phyloP scores from a whole-genome alignment of 495 filamentous ascomycete genomes.

The Neurospora sp. region DNA sequence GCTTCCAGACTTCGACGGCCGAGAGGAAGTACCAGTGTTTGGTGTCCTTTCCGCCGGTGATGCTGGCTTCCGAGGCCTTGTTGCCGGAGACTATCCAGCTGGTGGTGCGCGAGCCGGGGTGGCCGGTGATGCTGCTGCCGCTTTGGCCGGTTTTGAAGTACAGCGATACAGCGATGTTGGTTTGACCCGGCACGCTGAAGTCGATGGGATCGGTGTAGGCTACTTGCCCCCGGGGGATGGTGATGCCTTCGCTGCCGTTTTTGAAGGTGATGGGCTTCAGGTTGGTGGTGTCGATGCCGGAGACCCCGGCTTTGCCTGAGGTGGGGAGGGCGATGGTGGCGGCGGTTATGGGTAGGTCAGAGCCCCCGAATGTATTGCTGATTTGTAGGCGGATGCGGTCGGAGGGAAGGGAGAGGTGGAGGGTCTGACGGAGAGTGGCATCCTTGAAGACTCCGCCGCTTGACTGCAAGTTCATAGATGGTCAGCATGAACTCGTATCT shows the following conservation, averaged over 20 bases:
- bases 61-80: constrained; percentile 33
- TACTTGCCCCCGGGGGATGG: constrained; percentile 47
- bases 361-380: constrained; percentile 57
- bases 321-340: constrained; percentile 47
- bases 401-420: constrained; percentile 47
- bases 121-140: constrained; percentile 48
- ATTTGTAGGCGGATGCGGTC: constrained; percentile 51
- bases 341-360: constrained; percentile 49
- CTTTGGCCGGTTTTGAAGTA: constrained; percentile 50
- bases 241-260: constrained; percentile 35
- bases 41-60: constrained; percentile 33
- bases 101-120: constrained; percentile 60
- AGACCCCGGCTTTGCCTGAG: constrained; percentile 40
- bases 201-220: constrained; percentile 56
- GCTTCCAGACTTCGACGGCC: constrained; percentile 48
- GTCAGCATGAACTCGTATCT: neutral
- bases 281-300: constrained; percentile 39
- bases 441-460: constrained; percentile 31
- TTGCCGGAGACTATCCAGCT: constrained; percentile 50
- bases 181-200: constrained; percentile 36
- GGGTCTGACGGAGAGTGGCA: constrained; percentile 57
- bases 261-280: constrained; percentile 48
- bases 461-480: constrained; percentile 1
- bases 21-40: constrained; percentile 53
- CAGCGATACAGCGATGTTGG: constrained; percentile 47